phyloP scores from a whole-genome alignment of 805 yeast species.

The Barnettozyma wickerhamii region DNA sequence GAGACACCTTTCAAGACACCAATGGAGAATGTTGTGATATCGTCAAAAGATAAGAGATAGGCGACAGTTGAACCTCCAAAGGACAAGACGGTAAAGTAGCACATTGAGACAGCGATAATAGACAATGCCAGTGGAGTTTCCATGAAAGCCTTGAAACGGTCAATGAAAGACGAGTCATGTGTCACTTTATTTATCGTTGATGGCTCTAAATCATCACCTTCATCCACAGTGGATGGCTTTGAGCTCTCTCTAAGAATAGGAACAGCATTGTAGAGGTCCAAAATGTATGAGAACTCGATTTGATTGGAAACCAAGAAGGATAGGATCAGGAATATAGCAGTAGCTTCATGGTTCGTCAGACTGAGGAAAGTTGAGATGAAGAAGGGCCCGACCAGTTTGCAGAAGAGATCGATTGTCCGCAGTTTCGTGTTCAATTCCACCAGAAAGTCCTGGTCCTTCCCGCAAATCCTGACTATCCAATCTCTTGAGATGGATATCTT shows the following conservation, averaged over 20 bases:
- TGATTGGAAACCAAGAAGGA: conserved; percentile 27
- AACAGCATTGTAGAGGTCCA: conserved; percentile 28
- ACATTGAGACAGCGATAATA: conserved; percentile 27
- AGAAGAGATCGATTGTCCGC: conserved; percentile 35
- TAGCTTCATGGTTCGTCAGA: conserved; percentile 15
- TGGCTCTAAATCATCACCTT: background rate
- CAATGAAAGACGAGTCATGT: conserved; percentile 12
- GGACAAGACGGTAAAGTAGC: conserved; percentile 35
- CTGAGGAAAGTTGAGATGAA: conserved; percentile 30
- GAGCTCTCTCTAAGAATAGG: too few relatives aligned
- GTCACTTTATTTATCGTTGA: background rate
- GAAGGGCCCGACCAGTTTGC: conserved; percentile 35
- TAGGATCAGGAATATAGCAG: conserved; percentile 26
- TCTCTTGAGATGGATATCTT: conserved; percentile 36
- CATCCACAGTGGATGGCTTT: too few relatives aligned
- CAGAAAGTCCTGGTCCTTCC: conserved; percentile 23
- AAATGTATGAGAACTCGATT: conserved; percentile 31
- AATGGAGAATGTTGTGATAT: conserved; percentile 26
- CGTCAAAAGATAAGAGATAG: conserved; percentile 28
- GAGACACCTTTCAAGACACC: conserved; percentile 32
- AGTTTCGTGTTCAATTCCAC: conserved; percentile 29
- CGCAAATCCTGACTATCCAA: conserved; percentile 35
- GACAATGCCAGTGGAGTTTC: conserved; percentile 27
- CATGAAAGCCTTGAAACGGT: conserved; percentile 19
- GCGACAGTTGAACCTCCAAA: conserved; percentile 36